Conservation (phyloP, 2,329 filamentous ascomycete species). For the Coleophoma eucalyptorum region DNA sequence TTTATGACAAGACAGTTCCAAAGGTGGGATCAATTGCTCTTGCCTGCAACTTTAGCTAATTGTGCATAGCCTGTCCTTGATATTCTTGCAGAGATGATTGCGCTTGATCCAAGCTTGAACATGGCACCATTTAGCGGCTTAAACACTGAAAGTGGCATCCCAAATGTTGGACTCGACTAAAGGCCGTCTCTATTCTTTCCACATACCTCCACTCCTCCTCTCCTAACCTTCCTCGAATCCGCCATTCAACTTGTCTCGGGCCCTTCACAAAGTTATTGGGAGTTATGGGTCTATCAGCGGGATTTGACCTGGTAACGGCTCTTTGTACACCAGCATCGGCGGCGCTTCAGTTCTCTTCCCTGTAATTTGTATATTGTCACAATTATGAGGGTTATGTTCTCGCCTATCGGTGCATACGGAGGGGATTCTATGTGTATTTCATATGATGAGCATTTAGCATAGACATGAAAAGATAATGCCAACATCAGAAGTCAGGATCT, state of each 20-base stretch:
- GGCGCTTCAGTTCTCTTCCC: conserved; percentile 18
- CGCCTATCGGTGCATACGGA: conserved; percentile 3
- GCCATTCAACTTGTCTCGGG: conserved; percentile 7
- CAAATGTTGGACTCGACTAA: conserved; percentile 25
- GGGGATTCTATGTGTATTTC: conserved; percentile 12
- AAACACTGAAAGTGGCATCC: conserved; percentile 25
- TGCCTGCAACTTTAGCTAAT: conserved; percentile 4
- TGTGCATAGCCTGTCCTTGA: conserved; percentile 75
- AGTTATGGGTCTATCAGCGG: background rate
- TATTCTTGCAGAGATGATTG: conserved; percentile 97
- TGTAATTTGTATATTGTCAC: conserved; percentile 24
- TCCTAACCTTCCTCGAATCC: conserved; percentile 8
- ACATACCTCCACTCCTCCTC: conserved; percentile 5
- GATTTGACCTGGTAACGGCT: conserved; percentile 14
- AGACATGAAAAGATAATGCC: background rate
- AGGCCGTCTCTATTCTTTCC: background rate
- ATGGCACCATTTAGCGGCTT: conserved; percentile 39
- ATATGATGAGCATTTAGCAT: conserved; percentile 1
- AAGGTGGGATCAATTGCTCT: conserved; percentile 58
- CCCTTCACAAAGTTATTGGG: background rate
- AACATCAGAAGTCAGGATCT: background rate
- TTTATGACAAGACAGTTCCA: conserved; percentile 98
- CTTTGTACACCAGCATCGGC: conserved; percentile 23
- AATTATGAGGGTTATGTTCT: conserved; percentile 20
- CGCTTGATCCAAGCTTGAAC: conserved; percentile 73